phyloP scores from a whole-genome alignment of 331 rosid genomes.

The Ulmus americana region DNA sequence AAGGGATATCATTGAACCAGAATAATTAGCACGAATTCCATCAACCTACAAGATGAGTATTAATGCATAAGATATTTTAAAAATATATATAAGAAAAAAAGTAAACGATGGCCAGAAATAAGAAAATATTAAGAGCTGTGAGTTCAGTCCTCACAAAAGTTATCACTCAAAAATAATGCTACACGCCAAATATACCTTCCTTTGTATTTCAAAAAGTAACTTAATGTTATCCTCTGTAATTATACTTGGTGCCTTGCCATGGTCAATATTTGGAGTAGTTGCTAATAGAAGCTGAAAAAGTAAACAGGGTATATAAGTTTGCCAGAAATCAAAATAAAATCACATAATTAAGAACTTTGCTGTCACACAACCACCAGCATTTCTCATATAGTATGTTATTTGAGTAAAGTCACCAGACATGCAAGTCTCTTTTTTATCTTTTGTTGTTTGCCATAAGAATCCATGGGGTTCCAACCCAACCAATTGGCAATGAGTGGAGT shows the following conservation, averaged over 20 bases:
- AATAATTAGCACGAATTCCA: conserved; percentile 68
- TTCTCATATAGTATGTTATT: too few relatives aligned
- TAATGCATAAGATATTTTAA: conserved; percentile 3
- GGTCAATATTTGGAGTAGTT: conserved; percentile 53
- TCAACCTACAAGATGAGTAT: conserved; percentile 52
- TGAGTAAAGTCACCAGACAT: too few relatives aligned
- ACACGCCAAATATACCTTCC: conserved; percentile 45
- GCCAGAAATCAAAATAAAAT: too few relatives aligned
- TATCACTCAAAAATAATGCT: conserved; percentile 1
- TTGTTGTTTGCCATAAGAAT: too few relatives aligned
- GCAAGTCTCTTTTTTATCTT: too few relatives aligned
- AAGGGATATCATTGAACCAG: conserved; percentile 61
- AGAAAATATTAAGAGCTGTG: neutral
- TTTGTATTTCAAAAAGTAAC: conserved; percentile 86
- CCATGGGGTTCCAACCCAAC: too few relatives aligned
- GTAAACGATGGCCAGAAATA: neutral
- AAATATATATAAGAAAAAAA: neutral
- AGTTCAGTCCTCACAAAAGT: neutral
- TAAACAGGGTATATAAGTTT: neutral
- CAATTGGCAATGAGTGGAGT: too few relatives aligned
- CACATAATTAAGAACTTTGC: too few relatives aligned
- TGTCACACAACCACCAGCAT: too few relatives aligned
- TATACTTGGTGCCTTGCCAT: conserved; percentile 61
- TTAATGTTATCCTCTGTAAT: conserved; percentile 74
- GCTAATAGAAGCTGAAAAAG: conserved; percentile 63